Evolutionary conservation across 768 basidiomycete species (phyloP).

Genomic region (Boletus rubescentipes): DNA sequence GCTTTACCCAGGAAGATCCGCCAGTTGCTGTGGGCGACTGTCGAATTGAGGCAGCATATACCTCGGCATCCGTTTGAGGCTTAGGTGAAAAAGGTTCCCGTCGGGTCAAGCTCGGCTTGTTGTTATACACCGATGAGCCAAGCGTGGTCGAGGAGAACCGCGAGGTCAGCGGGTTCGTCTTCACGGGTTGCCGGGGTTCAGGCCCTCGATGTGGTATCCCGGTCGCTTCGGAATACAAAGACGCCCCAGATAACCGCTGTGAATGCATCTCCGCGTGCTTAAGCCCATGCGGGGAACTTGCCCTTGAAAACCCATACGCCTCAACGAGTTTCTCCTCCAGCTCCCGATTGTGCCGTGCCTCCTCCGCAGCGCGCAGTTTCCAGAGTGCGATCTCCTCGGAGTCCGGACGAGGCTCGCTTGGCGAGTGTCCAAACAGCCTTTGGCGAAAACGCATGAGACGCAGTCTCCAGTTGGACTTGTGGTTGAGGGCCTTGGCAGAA

Average conservation of each 20-base stretch:
- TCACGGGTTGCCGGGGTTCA: constrained; percentile 73
- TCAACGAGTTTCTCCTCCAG: constrained; percentile 54
- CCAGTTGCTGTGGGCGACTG: constrained; percentile 31
- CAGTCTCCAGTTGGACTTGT: constrained; percentile 51
- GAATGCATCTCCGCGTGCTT: constrained; percentile 25
- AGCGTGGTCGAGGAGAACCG: constrained; percentile 50
- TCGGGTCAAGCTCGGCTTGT: constrained; percentile 31
- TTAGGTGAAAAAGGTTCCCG: constrained; percentile 27
- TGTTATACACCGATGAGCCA: constrained; percentile 37
- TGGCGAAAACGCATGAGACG: constrained; percentile 57
- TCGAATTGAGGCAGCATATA: constrained; percentile 52
- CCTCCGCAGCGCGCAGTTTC: constrained; percentile 50
- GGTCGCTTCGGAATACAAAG: constrained; percentile 69
- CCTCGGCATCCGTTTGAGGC: constrained; percentile 56
- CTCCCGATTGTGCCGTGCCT: constrained; percentile 46
- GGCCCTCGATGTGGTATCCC: constrained; percentile 59
- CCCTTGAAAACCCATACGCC: constrained; percentile 46
- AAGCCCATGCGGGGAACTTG: constrained; percentile 36
- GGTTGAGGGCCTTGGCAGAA: constrained; percentile 51
- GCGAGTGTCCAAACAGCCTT: constrained; percentile 52
- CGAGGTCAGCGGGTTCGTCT: constrained; percentile 43
- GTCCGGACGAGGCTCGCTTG: constrained; percentile 27
- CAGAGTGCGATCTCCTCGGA: constrained; percentile 50
- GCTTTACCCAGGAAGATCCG: constrained; percentile 44
- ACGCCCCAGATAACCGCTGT: constrained; percentile 44